Evolutionary conservation across 257 asterid species (phyloP), one percentile per base, ranked within the genome.

Genomic region (Plantago ovata): DNA sequence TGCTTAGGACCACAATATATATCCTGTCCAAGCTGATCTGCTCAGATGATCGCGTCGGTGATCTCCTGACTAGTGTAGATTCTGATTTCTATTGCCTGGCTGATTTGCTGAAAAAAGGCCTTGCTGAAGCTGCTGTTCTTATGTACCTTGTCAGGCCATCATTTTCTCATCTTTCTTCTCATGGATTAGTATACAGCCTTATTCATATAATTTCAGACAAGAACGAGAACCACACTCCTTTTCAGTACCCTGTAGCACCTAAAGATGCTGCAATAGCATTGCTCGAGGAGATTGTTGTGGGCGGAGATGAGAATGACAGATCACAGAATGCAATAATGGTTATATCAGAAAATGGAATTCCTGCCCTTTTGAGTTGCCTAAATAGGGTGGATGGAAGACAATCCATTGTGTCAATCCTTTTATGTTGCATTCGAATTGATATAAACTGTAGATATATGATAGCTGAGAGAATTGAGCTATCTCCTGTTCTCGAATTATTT

Each of bases 221-320:
- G 64, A 74, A 63, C 42, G 95, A 82, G 42, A 82, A 75, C 16
- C 50, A 60, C 16, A 15, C 55, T 20, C 75, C 64, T 59, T 70
- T 75, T 47, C 79, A 61, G 41, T 74, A 73, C 62, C 82, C 64
- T 42, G 51, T 87, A 39, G 84, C 76, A 21, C 83, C 95, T 52
- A 87, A 84, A 73, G 94, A 87, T 70, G 89, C 96, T 47, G 83
- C 95, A 19, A 36, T 79, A 40, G 75, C 69, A 51, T 74, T 87
- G 79, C 87, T 87, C 0, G 90, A 82, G 63, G 76, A 81, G 60
- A 79, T 87, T 49, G 81, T 85, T 10, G 65, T 50, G 13, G 89
- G 81, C 60, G 87, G 87, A 33, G 92, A 81, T 62, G 94, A 84
- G 77, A 77, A 54, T 20, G 83, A 75, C 56, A 58, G 72, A 60